These are phyloP conservation scores for Trichophyton benhamiae DNA, from an alignment of 2,329 filamentous ascomycete genomes.

Conservation along the genomic window DNA sequence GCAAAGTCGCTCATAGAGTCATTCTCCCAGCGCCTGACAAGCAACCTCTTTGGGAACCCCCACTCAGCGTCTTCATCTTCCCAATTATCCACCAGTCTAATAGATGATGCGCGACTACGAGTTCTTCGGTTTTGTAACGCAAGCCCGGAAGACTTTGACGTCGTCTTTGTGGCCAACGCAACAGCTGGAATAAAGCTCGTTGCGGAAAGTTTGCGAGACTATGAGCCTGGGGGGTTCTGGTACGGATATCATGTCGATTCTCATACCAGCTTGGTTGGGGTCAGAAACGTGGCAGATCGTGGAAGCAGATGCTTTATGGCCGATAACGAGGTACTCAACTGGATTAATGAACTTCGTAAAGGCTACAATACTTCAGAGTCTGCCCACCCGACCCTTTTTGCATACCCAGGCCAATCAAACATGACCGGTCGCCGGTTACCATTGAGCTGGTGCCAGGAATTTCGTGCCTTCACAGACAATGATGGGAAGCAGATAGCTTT, in stretches of 20 bases:
- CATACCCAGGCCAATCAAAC: slow-evolving; percentile 85
- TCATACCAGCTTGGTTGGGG: slow-evolving; percentile 78
- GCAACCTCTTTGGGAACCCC: slow-evolving; percentile 75
- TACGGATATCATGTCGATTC: slow-evolving; percentile 75
- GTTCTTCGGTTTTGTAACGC: slow-evolving; percentile 69
- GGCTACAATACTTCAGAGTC: slow-evolving; percentile 11
- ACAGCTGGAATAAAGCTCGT: slow-evolving; percentile 85
- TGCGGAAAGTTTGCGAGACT: slow-evolving; percentile 59
- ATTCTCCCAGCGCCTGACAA: slow-evolving; percentile 67
- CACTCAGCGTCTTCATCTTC: slow-evolving; percentile 78
- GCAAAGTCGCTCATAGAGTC: slow-evolving; percentile 67
- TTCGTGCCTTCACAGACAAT: slow-evolving; percentile 19
- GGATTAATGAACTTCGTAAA: slow-evolving; percentile 40
- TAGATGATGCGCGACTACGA: slow-evolving; percentile 63
- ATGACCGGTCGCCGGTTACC: slow-evolving; percentile 73
- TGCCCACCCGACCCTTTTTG: slow-evolving; percentile 45
- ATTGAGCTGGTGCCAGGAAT: slow-evolving; percentile 49
- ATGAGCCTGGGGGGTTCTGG: slow-evolving; percentile 51
- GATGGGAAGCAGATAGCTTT: slow-evolving; percentile 35
- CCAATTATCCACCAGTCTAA: slow-evolving; percentile 57
- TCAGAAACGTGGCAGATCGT: slow-evolving; percentile 55
- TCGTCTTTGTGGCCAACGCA: slow-evolving; percentile 85
- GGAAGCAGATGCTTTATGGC: slow-evolving; percentile 52
- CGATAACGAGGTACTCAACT: slow-evolving; percentile 51
- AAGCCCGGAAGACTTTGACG: slow-evolving; percentile 66